Evolutionary conservation across 495 filamentous ascomycete species (phyloP), one percentile per base, ranked within the genome.

Genomic region (Melanomma pulvis-pyrius): DNA sequence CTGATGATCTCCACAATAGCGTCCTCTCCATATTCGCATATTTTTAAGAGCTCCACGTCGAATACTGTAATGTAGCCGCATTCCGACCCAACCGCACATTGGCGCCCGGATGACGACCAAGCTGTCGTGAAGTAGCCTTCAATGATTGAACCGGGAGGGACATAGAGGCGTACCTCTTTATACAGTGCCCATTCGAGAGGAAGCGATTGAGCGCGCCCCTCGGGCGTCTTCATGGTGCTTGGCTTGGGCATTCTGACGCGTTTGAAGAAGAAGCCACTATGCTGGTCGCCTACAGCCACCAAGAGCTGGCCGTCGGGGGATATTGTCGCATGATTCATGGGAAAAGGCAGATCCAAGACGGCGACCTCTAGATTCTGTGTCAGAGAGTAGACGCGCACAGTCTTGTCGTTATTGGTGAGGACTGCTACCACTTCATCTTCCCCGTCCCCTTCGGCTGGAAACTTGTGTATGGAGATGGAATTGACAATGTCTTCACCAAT

Each of bases 311-410:
- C 93, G 69, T 97, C 90, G 0, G 94, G 94, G 28, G 93, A 97
- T 47, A 98, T 87, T 21, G 92, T 86, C 5, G 92, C 90, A 75
- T 94, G 92, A 75, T 98, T 98, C 79, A 97, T 93, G 59, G 84
- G 87, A 67, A 89, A 87, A 41, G 89, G 86, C 63, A 93, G 90
- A 6, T 84, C 79, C 22, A 97, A 76, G 53, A 86, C 82, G 39
- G 88, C 84, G 41, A 93, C 76, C 58, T 89, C 79, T 59, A 82
- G 78, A 28, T 82, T 76, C 34, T 84, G 81, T 15, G 86, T 81
- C 8, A 98, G 80, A 34, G 88, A 88, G 73, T 92, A 92, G 17
- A 96, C 79, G 19, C 87, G 86, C 29, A 98, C 88, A 0, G 90
- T 91, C 72, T 86, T 87, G 74, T 98, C 94, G 74, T 98, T 98